phyloP scores from a whole-genome alignment of 2,329 filamentous ascomycete species.

The Cadophora gregata region DNA sequence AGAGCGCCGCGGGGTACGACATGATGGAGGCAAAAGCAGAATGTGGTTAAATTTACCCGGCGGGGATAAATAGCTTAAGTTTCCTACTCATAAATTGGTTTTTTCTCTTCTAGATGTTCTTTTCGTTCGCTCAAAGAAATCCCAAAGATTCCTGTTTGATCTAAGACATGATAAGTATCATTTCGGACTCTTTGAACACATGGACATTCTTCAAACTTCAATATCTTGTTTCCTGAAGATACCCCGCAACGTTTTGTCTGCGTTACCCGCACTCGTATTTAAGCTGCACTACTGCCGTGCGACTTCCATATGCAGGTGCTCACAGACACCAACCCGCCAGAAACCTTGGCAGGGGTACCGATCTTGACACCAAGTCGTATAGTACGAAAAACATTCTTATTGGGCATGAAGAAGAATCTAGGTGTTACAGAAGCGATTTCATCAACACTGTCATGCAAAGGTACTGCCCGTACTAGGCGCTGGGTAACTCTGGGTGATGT shows the following conservation, averaged over 20 bases:
- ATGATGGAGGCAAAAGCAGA: conserved; percentile 9
- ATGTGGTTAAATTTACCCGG: neutral
- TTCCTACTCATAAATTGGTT: neutral
- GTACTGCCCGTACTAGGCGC: neutral
- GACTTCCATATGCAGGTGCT: neutral
- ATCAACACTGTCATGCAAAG: neutral
- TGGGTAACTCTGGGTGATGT: neutral
- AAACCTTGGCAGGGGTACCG: neutral
- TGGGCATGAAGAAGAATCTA: neutral
- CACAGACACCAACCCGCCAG: neutral
- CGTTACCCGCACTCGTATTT: neutral
- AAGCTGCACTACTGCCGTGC: neutral
- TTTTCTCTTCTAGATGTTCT: neutral
- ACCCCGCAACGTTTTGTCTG: neutral
- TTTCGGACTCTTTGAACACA: neutral
- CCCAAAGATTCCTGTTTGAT: neutral
- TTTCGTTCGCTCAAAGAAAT: neutral
- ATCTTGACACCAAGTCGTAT: neutral
- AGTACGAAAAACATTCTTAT: neutral
- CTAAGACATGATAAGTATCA: neutral
- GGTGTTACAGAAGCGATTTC: neutral
- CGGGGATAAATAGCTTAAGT: neutral
- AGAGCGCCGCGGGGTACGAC: neutral
- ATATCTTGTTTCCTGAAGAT: neutral
- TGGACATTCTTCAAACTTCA: neutral